A percentile compares a stretch with the other conserved stretches of the same genome.
These are phyloP conservation scores for Tolypocladium sp. DNA, from an alignment of 2,329 filamentous ascomycete species.

Conservation along the genomic window DNA sequence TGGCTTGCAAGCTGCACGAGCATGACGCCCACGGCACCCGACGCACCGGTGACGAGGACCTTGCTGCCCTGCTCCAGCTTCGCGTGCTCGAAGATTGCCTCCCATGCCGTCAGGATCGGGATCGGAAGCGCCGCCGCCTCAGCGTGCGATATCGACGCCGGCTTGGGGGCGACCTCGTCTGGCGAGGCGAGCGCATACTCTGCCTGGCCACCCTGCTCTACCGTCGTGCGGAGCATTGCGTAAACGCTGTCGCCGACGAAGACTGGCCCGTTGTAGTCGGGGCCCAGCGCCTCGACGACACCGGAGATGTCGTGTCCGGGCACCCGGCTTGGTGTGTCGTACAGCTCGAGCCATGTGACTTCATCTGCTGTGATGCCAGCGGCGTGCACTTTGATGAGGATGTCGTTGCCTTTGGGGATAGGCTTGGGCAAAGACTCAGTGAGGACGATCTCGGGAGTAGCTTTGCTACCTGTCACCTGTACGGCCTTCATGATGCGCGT, in stretches of 20 bases:
- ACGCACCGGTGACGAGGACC: constrained; percentile 20
- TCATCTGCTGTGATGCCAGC: constrained; percentile 26
- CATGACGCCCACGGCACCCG: constrained; percentile 18
- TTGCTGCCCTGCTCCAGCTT: constrained; percentile 4
- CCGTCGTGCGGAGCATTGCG: constrained; percentile 15
- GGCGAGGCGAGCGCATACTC: constrained; percentile 14
- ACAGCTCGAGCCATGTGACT: constrained; percentile 22
- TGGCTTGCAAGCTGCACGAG: constrained; percentile 18
- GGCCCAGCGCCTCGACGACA: constrained; percentile 14
- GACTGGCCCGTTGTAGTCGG: constrained; percentile 11
- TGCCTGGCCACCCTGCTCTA: constrained; percentile 14
- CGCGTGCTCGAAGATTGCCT: constrained; percentile 13
- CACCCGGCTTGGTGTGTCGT: constrained; percentile 15
- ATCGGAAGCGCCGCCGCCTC: constrained; percentile 21
- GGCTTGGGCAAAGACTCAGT: constrained; percentile 10
- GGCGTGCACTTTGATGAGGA: constrained; percentile 21
- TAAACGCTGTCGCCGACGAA: constrained; percentile 13
- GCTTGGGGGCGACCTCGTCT: constrained; percentile 11
- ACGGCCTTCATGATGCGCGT: constrained; percentile 21
- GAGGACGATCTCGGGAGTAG: constrained; percentile 8
- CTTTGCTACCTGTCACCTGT: constrained; percentile 17
- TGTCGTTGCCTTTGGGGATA: constrained; percentile 3
- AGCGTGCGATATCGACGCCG: constrained; percentile 9
- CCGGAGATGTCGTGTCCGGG: constrained; percentile 27
- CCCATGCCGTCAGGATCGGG: constrained; percentile 20